Evolutionary conservation across 2,329 filamentous ascomycete genomes (phyloP), one percentile per base, ranked within the genome.

Genomic region (Pochonia chlamydosporia): DNA sequence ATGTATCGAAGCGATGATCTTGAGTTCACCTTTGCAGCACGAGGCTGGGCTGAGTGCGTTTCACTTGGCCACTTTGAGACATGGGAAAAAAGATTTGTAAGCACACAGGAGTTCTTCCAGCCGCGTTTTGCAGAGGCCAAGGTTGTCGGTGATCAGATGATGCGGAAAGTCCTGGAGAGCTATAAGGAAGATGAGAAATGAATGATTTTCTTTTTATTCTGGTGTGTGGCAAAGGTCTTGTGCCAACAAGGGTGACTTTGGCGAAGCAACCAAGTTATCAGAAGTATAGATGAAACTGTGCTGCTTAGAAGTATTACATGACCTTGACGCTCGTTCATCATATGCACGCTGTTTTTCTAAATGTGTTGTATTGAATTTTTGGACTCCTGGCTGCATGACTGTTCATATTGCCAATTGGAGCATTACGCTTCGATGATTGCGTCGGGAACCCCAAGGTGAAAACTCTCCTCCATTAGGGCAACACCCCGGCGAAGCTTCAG

Each of bases 1-100:
- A 92, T 85, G 0, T 99, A 96, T 70, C 80, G 93, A n/a, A 87
- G 85, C 21, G 93, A 99, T 61, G 93, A 99, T 64, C 73, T 99
- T 48, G 93, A 99, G 67, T 99, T 99, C 63, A 96, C 92, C 0
- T 97, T 99, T 70, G 95, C 93, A 1, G 95, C 95, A 23, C 76
- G 91, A 47, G 93, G 90, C 5, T 99, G 93, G 93, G 93, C 89
- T 35, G 90, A 96, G 65, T 91, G 91, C 51, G 93, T 99, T 33
- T 84, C 81, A 23, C 82, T 96, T 51, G 89, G 92, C 3, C 87
- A 96, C 64, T 97, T 97, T 62, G 88, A 95, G 56, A 88, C 87
- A 31, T 99, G 96, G 76, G 79, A 85, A 55, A 88, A 95, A 72
- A 82, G 95, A 49, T 99, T 99, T 62, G 82, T 93, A 61, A 84